phyloP scores from a whole-genome alignment of 1,139 yeast genomes.

The Geotrichum candidum region DNA sequence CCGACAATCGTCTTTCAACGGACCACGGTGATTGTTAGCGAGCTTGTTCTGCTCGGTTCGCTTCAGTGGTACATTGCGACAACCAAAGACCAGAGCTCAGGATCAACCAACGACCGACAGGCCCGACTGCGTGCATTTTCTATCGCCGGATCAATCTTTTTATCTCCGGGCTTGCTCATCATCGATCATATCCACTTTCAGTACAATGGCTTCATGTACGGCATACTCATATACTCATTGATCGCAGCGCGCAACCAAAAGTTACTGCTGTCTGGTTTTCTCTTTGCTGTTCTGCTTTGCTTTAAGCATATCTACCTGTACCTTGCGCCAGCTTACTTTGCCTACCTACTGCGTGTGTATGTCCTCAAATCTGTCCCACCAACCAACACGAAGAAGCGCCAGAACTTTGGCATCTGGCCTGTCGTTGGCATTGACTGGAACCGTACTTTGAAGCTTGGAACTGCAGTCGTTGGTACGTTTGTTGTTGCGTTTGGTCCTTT shows the following conservation, averaged over 20 bases:
- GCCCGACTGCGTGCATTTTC: conserved; percentile 50
- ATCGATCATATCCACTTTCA: conserved; percentile 94
- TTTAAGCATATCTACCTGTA: conserved; percentile 92
- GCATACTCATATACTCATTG: conserved; percentile 67
- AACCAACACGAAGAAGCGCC: neutral
- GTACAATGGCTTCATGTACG: conserved; percentile 90
- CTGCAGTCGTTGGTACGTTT: conserved; percentile 60
- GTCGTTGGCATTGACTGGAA: conserved; percentile 40
- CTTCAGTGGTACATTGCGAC: conserved; percentile 66
- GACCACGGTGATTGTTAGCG: conserved; percentile 70
- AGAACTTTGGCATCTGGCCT: conserved; percentile 15
- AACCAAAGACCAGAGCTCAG: conserved; percentile 29
- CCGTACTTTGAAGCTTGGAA: conserved; percentile 55
- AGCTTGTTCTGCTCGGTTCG: conserved; percentile 61
- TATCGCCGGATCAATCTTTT: conserved; percentile 71
- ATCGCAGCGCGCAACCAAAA: conserved; percentile 59
- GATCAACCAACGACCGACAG: conserved; percentile 32
- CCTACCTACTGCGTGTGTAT: conserved; percentile 67
- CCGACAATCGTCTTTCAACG: conserved; percentile 82
- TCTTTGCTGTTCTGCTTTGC: conserved; percentile 74
- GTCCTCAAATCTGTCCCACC: conserved; percentile 39
- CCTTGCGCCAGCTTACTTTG: conserved; percentile 90
- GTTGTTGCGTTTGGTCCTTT: conserved; percentile 77
- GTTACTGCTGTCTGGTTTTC: conserved; percentile 59
- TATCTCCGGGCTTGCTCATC: conserved; percentile 83